These are phyloP conservation scores for Rhododendron mucronatum DNA, from an alignment of 148 eudicot species.

Conservation along the genomic window DNA sequence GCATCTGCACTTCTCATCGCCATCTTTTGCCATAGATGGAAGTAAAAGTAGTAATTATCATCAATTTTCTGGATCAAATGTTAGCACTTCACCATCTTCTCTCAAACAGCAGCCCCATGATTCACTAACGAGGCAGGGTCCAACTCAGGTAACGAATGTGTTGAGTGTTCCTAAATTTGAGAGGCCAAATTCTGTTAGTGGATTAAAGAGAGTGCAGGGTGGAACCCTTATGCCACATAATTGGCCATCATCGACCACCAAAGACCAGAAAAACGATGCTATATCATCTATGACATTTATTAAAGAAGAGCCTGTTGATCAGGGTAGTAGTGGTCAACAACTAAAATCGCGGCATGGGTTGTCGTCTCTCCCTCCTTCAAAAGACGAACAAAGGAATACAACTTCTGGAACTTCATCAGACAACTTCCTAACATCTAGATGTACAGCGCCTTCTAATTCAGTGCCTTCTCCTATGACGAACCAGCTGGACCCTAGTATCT, in stretches of 20 bases:
- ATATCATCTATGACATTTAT: constrained; percentile 37
- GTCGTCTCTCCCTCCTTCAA: constrained; percentile 30
- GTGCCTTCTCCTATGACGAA: constrained; percentile 23
- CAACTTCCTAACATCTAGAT: constrained; percentile 36
- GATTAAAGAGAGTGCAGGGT: constrained; percentile 41
- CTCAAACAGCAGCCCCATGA: constrained; percentile 50
- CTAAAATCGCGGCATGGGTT: constrained; percentile 39
- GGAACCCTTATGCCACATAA: constrained; percentile 32
- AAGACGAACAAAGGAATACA: constrained; percentile 44
- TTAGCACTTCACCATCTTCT: constrained; percentile 36
- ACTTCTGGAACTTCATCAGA: constrained; percentile 34
- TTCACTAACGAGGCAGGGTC: constrained; percentile 49
- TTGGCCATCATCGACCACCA: constrained; percentile 42
- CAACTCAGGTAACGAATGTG: constrained; percentile 41
- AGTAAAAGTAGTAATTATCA: constrained; percentile 35
- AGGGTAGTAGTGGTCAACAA: constrained; percentile 46
- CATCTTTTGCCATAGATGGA: constrained; percentile 63
- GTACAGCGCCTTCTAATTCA: background rate
- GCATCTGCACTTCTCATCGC: constrained; percentile 65
- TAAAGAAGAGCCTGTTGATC: constrained; percentile 65
- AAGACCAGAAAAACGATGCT: constrained; percentile 46
- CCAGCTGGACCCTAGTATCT: constrained; percentile 30
- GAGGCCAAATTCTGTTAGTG: constrained; percentile 38
- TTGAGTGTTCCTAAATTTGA: constrained; percentile 38
- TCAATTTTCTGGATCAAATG: constrained; percentile 45